phyloP scores from a whole-genome alignment of 352 stramenopile genomes.

The Salisapilia sapeloensis region DNA sequence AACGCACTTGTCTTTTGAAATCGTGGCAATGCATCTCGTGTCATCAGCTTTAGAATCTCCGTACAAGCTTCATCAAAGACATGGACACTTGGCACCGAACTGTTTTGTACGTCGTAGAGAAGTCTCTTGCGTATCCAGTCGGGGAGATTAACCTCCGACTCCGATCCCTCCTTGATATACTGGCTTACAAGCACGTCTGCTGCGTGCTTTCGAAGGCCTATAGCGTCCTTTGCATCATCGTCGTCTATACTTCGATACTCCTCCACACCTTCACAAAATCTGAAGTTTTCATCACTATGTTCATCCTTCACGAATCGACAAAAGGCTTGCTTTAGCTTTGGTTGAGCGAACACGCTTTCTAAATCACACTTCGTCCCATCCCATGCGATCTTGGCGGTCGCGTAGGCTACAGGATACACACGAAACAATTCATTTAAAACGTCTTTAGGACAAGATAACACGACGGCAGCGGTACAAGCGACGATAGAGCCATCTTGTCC shows the following conservation, averaged over 20 bases:
- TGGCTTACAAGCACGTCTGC: too few species aligned
- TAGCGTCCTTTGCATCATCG: conserved; percentile 9
- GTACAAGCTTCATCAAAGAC: conserved; percentile 38
- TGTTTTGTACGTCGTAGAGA: conserved; percentile 11
- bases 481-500: conserved; percentile 16
- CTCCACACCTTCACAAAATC: conserved; percentile 54
- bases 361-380: conserved; percentile 52
- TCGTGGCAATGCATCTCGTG: conserved; percentile 58
- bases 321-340: conserved; percentile 35
- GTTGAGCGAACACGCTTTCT: conserved; percentile 36
- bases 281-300: conserved; percentile 67
- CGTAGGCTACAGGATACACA: conserved; percentile 32
- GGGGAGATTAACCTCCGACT: conserved; percentile 60
- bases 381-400: conserved; percentile 60
- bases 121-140: conserved; percentile 33
- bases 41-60: conserved; percentile 72
- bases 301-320: conserved; percentile 47
- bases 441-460: conserved; percentile 30
- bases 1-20: conserved; percentile 66
- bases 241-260: conserved; percentile 12
- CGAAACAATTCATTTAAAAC: conserved; percentile 26
- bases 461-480: conserved; percentile 27
- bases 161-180: conserved; percentile 34
- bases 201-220: conserved; percentile 10
- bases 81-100: conserved; percentile 6